Base-by-base conservation (phyloP, 805 yeast genomes). In the Lipomyces chichibuensis region DNA sequence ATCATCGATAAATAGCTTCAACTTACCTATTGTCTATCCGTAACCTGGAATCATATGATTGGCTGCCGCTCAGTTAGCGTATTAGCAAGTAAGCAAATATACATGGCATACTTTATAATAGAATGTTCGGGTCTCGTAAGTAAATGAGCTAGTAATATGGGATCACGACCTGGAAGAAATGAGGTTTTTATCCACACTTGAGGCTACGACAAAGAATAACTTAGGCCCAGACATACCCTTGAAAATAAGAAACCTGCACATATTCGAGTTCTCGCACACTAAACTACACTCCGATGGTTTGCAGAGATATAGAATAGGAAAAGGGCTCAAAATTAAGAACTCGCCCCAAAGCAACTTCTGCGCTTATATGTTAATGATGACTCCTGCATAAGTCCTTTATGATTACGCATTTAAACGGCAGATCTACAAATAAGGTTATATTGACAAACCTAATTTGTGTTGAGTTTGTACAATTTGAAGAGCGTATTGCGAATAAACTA, bases 101-200 rank as follows among this genome's bases (percentile, higher is more conserved):
- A 29, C 32, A 14, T 17, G 8, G 66, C 80, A 59, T 64, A 79
- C 80, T 94, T 94, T 76, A 95, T 95, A 75, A 95, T 95, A 3
- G 98, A 92, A 76, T 95, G 99, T 0, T 97, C 98, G 0, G 99
- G 99, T 65, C 92, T 85, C 2, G 99, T 95, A 59, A 95, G 82
- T 33, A 95, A 82, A 75, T 94, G 93, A 14, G 96, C 90, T 49
- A 95, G 83, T 56, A 89, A 84, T 75, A 94, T 91, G 2, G 96
- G 90, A 72, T 95, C 97, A 58, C 89, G 87, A 33, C 98, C 97
- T 74, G 59, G 29, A 53, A 57, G 39, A 35, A 32, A 27, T 9
- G 39, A n/a, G 23, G 13, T 11, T 5, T 54, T 4, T 11, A 3
- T 27, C 37, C 51, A 11, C 14, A 5, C 37, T n/a, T 49, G 17